Conservation (phyloP, 129 eudicot species). For the Flaveria linearis region DNA sequence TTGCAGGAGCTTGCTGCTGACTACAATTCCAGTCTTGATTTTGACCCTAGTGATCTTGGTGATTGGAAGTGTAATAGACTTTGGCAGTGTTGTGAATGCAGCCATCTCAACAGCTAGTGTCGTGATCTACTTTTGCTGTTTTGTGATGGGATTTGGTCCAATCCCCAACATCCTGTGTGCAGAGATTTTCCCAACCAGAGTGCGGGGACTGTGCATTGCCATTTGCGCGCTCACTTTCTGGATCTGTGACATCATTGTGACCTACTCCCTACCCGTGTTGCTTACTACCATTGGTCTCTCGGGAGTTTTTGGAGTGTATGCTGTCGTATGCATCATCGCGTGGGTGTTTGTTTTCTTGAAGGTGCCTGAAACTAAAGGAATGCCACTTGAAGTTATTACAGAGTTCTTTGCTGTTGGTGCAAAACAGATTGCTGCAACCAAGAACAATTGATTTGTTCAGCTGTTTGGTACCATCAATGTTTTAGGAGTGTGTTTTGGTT, state of each 20-base stretch:
- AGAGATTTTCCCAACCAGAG: slow-evolving; percentile 92
- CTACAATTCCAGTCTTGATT: slow-evolving; percentile 73
- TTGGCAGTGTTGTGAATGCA: slow-evolving; percentile 56
- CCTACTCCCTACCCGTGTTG: slow-evolving; percentile 81
- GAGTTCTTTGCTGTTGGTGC: slow-evolving; percentile 96
- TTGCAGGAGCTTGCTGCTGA: slow-evolving; percentile 67
- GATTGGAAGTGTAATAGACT: slow-evolving; percentile 55
- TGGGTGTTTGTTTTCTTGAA: slow-evolving; percentile 85
- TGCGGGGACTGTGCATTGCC: slow-evolving; percentile 91
- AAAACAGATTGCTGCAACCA: slow-evolving; percentile 52
- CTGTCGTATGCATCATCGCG: slow-evolving; percentile 59
- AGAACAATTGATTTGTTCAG: slow-evolving; percentile 31
- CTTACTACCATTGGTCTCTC: slow-evolving; percentile 74
- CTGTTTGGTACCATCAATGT: not conserved
- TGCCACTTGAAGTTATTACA: slow-evolving; percentile 95
- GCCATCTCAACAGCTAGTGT: slow-evolving; percentile 72
- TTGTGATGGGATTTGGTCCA: slow-evolving; percentile 93
- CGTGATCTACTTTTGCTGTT: slow-evolving; percentile 73
- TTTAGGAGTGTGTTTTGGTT: slow-evolving; percentile 26
- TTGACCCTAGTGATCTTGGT: slow-evolving; percentile 53
- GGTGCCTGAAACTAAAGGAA: slow-evolving; percentile 97
- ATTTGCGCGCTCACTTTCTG: slow-evolving; percentile 80
- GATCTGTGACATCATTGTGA: slow-evolving; percentile 84
- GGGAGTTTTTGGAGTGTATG: slow-evolving; percentile 86
- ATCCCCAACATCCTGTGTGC: slow-evolving; percentile 90